Base-by-base conservation (phyloP, 78 protist species). In the Emiliania huxleyi region DNA sequence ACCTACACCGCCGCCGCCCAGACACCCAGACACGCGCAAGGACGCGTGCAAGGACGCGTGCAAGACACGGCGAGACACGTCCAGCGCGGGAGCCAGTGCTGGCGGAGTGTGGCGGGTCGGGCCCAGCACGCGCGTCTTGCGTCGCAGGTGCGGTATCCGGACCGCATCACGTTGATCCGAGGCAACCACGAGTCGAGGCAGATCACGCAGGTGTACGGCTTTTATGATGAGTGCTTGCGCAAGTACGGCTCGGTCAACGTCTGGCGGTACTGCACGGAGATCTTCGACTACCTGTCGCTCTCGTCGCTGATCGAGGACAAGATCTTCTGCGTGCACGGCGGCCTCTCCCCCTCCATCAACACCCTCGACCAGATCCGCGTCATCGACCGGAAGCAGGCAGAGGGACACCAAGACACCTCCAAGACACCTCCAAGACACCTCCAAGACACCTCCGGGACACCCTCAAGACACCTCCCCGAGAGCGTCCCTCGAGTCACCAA, bases 111-210 rank as follows among this genome's bases (percentile, higher is more conserved):
- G n/a, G n/a, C n/a, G n/a, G n/a, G n/a, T n/a, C n/a, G n/a, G n/a
- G n/a, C n/a, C n/a, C n/a, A n/a, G n/a, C n/a, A n/a, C n/a, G n/a
- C n/a, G n/a, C n/a, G n/a, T n/a, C n/a, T n/a, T n/a, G n/a, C n/a
- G n/a, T n/a, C n/a, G n/a, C n/a, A n/a, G n/a, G 97, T 97, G 69
- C 94, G 99, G 35, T 98, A 98, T 69, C 99, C 99, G 23, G 98
- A 97, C 92, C 96, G 99, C 33, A 93, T 96, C 69, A 97, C 98
- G 33, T 96, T 99, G 40, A 95, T 99, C 73, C 97, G 99, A 21
- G 99, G 99, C 33, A 99, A 99, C 95, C 99, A 99, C 95, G 99
- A 99, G 94, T 87, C 96, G 3, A 91, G 99, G 40, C 99, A 99
- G 73, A 99, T 99, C 94, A 99, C 99, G 84, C 92, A 93, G 90